These are phyloP conservation scores for Schizosaccharomyces versatilis DNA, from an alignment of 1,139 yeast species.

Conservation along the genomic window DNA sequence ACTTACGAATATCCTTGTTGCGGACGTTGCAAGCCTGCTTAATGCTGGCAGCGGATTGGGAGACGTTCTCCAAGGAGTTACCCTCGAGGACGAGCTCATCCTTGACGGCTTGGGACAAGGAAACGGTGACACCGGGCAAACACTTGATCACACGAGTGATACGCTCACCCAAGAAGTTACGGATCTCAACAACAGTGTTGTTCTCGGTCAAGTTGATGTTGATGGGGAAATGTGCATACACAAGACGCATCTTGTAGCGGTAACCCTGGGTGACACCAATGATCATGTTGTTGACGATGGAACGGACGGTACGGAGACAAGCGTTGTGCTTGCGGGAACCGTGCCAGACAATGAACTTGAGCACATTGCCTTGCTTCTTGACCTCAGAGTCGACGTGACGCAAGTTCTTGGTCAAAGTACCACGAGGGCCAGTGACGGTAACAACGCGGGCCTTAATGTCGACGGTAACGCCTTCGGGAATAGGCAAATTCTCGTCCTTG, in stretches of 20 bases:
- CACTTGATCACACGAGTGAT: constrained; percentile 71
- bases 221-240: constrained; percentile 99
- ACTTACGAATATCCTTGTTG: constrained; percentile 99
- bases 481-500: constrained; percentile 55
- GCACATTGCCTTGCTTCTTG: constrained; percentile 45
- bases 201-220: constrained; percentile 83
- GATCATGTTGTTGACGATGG: constrained; percentile 79
- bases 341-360: constrained; percentile 85
- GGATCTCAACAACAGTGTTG: constrained; percentile 66
- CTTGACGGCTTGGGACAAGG: constrained; percentile 65
- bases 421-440: constrained; percentile 96
- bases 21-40: constrained; percentile 97
- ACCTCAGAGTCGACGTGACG: constrained; percentile 91
- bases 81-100: constrained; percentile 85
- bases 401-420: constrained; percentile 73
- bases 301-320: constrained; percentile 94
- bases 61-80: constrained; percentile 93
- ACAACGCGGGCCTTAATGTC: constrained; percentile 78
- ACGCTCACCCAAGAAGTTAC: constrained; percentile 98
- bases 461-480: constrained; percentile 90
- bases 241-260: constrained; percentile 99
- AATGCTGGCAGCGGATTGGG: constrained; percentile 95
- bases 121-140: constrained; percentile 76
- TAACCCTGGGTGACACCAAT: constrained; percentile 90
- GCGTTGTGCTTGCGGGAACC: constrained; percentile 99